Base-by-base conservation (phyloP, 2,329 filamentous ascomycete genomes). In the Aureobasidium pullulans region DNA sequence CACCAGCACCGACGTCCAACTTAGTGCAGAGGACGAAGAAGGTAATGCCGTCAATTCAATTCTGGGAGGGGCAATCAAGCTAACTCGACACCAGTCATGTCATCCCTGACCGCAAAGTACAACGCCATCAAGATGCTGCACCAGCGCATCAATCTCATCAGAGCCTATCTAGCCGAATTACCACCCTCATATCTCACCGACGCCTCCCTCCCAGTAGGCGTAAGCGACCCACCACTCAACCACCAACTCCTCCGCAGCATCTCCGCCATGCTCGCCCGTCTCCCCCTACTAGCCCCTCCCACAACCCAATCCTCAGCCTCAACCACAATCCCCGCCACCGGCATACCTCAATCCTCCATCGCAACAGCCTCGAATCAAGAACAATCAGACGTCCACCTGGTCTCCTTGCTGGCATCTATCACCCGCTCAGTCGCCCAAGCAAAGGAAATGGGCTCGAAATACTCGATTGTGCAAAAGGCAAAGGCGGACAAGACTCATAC, bases 41-140 rank as follows among this genome's bases (percentile, higher is more conserved):
- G 72, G 81, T 82, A 75, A 64, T 78, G 64, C 19, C 32, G 34
- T 19, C 32, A 31, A 31, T 2, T 9, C 8, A 1, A 42, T 36
- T n/a, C n/a, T n/a, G n/a, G n/a, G n/a, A 23, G 36, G 31, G 28
- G 61, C 50, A 31, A 16, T 52, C 43, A 59, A 43, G 62, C 43
- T 29, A 16, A 65, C 64, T 64, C 64, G 32, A 42, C 19, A 29
- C 10, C 60, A 82, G 80, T 86, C 46, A 79, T 87, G 57, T 79
- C 84, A 28, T 82, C 78, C 15, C 83, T 99, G 23, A 94, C 87
- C 31, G 88, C 91, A 62, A 96, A 96, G 68, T 83, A 88, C 63
- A 97, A 96, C 73, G 92, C 94, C 29, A 87, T 96, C 69, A 93
- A 91, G 75, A 96, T 96, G 85, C 84, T 99, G 31, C 86, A 93